Evolutionary conservation across 306 rosid species (phyloP).

Genomic region (Benincasa hispida): DNA sequence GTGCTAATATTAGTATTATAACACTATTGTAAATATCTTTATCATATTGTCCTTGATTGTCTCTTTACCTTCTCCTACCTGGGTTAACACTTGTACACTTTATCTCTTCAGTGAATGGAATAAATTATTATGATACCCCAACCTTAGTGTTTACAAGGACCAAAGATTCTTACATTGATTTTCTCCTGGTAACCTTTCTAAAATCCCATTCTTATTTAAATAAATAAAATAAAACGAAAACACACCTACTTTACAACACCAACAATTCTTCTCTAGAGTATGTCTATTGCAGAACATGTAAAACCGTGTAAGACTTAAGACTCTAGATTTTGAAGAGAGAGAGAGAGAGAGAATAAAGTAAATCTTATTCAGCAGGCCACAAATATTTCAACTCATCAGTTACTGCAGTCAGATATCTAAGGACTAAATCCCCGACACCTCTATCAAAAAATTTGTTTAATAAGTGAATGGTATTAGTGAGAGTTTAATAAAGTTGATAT

Average conservation of each 20-base stretch:
- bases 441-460: neutral
- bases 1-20: no score
- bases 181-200: neutral
- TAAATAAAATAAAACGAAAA: neutral
- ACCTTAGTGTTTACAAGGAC: no score
- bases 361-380: neutral
- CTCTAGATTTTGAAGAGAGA: neutral
- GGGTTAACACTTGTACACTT: no score
- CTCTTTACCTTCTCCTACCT: no score
- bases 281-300: neutral
- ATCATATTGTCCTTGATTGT: no score
- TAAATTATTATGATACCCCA: no score
- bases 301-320: neutral
- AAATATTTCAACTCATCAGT: neutral
- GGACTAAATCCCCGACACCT: neutral
- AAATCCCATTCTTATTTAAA: neutral
- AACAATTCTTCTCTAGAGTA: neutral
- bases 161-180: neutral
- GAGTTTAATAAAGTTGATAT: neutral
- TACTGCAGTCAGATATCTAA: neutral
- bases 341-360: neutral
- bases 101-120: no score
- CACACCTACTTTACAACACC: neutral
- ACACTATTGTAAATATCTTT: no score
- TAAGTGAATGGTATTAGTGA: neutral